Percentiles rank a stretch among this genome's conserved stretches.
These are phyloP conservation scores for Flammula alnicola DNA, from an alignment of 1,284 basidiomycete species.

Conservation along the genomic window DNA sequence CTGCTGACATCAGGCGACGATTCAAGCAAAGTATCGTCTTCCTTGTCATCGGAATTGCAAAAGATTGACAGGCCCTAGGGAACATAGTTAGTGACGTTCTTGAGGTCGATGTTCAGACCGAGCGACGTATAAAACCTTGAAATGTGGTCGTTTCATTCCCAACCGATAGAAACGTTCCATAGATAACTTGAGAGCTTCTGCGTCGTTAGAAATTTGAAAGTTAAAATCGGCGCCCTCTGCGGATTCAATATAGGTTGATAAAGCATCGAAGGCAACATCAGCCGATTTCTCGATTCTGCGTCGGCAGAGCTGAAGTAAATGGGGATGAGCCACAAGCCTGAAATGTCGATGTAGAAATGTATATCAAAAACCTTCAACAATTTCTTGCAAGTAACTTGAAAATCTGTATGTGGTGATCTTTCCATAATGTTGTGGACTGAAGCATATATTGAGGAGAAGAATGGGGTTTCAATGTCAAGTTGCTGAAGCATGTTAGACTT, in stretches of 20 bases:
- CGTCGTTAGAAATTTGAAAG: slow-evolving; percentile 22
- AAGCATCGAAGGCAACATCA: background rate
- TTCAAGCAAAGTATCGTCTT: slow-evolving; percentile 10
- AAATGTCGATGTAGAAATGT: slow-evolving; percentile 2
- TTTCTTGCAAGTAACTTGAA: slow-evolving; percentile 46
- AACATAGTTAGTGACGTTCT: no score
- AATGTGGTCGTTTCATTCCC: slow-evolving; percentile 47
- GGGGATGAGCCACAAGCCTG: background rate
- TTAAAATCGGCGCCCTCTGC: background rate
- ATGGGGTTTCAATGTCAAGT: slow-evolving; percentile 54
- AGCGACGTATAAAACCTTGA: slow-evolving; percentile 55
- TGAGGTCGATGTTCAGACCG: background rate
- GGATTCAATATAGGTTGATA: slow-evolving; percentile 4
- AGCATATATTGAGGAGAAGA: slow-evolving; percentile 53
- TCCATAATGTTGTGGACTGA: slow-evolving; percentile 56
- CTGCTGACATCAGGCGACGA: background rate
- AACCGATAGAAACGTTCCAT: slow-evolving; percentile 54
- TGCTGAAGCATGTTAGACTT: slow-evolving; percentile 45
- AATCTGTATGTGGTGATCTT: slow-evolving; percentile 53
- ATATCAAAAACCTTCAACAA: slow-evolving; percentile 62
- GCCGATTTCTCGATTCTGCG: slow-evolving; percentile 1
- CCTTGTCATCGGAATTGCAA: slow-evolving; percentile 1
- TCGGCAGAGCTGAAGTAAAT: slow-evolving; percentile 10
- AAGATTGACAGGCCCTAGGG: background rate
- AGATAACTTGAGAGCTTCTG: slow-evolving; percentile 45